Evolutionary conservation across 1,139 yeast species (phyloP).

Genomic region (Suzukiozyma palmioleophila): DNA sequence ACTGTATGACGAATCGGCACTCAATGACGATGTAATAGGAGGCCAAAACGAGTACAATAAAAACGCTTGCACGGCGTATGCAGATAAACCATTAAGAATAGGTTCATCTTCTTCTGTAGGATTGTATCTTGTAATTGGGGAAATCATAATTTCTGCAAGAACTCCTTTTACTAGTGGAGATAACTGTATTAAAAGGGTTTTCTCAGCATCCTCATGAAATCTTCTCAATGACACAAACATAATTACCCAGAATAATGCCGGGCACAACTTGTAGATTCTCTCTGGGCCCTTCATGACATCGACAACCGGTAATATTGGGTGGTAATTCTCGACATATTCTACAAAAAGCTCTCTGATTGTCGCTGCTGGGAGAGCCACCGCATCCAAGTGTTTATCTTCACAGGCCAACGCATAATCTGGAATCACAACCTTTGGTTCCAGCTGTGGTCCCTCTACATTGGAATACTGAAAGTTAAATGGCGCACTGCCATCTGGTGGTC

Average conservation of each 20-base stretch:
- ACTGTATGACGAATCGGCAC: conserved; percentile 95
- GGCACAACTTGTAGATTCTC: conserved; percentile 69
- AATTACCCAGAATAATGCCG: conserved; percentile 90
- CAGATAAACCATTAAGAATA: conserved; percentile 83
- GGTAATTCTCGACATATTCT: conserved; percentile 73
- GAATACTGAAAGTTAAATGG: neutral
- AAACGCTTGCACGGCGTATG: conserved; percentile 90
- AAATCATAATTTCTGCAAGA: conserved; percentile 80
- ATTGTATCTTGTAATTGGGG: conserved; percentile 81
- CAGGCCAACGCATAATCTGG: conserved; percentile 46
- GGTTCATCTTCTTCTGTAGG: conserved; percentile 77
- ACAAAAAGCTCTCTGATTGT: conserved; percentile 61
- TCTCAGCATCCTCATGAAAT: conserved; percentile 36
- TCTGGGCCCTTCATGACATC: conserved; percentile 82
- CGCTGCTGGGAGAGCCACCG: conserved; percentile 53
- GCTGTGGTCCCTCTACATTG: neutral
- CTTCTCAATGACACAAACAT: conserved; percentile 78
- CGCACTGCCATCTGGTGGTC: conserved; percentile 8
- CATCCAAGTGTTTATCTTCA: conserved; percentile 64
- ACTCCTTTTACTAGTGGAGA: conserved; percentile 72
- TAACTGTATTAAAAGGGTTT: conserved; percentile 43
- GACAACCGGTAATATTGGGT: conserved; percentile 82
- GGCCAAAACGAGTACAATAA: conserved; percentile 92
- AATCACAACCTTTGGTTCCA: conserved; percentile 13
- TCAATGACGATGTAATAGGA: conserved; percentile 84